Base-by-base conservation (phyloP, 257 asterid genomes). In the Nicotiana paniculata region DNA sequence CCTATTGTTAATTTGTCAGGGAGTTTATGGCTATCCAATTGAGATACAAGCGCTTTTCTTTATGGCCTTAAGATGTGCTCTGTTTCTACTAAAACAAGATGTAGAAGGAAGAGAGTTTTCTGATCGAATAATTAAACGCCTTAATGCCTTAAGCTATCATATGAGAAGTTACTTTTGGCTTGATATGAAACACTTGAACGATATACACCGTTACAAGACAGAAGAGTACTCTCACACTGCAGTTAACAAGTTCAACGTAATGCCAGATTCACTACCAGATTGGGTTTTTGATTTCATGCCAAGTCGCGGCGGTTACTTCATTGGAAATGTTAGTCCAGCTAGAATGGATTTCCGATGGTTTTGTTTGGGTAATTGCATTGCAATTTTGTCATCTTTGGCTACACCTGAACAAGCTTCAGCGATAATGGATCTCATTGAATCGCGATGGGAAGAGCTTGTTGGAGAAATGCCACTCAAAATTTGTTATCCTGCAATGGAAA, bases 281-380 rank as follows among this genome's bases (percentile, higher is more conserved):
- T 92, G 98, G 98, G 91, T 93, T 81, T 93, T 93, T 5, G 97
- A 93, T 77, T 93, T 93, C 91, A 91, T 93, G 96, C 98, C 98
- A 28, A 91, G 85, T 5, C 92, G 87, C 0, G 98, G 98, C 0
- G 98, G 98, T 18, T 93, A 93, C 70, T 93, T 93, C 86, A 90
- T 93, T 2, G 98, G 98, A 18, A 93, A 93, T 66, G 96, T 93
- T 4, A 93, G 98, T 86, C 97, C 97, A 0, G 97, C 98, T 2
- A 90, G 85, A 79, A 93, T 93, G 98, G 98, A 93, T 58, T 93
- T 93, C 84, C 91, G 98, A 3, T 93, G 98, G 98, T 93, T 93
- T 84, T 90, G 93, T 85, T 82, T 93, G 87, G 98, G 98, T 12
- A 93, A 93, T 63, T 92, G 98, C 21, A 87, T 93, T 4, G 98